Evolutionary conservation across 192 early-diverging fungal species (phyloP).

Genomic region (Lobulomyces angularis): DNA sequence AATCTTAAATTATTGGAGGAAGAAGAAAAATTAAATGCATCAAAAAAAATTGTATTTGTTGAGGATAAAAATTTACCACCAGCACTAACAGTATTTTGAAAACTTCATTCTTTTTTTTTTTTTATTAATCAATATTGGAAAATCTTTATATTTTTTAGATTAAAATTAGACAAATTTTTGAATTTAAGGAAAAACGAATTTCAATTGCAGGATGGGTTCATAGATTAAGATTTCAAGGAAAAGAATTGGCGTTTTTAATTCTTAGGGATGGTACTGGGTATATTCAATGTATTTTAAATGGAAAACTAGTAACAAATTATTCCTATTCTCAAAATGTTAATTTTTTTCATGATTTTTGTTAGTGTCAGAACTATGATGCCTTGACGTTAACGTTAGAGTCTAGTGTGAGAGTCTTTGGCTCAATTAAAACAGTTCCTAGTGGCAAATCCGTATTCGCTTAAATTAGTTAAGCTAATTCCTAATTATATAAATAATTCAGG

Average conservation of each 20-base stretch:
- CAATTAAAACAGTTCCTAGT: slow-evolving; percentile 72
- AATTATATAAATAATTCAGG: slow-evolving; percentile 24
- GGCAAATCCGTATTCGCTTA: slow-evolving; percentile 66
- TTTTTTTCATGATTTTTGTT: slow-evolving; percentile 5
- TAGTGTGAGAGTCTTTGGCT: slow-evolving; percentile 78
- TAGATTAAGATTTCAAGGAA: slow-evolving; percentile 87
- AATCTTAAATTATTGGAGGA: slow-evolving; percentile 45
- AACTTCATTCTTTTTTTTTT: background rate
- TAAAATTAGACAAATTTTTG: slow-evolving; percentile 54
- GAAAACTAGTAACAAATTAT: slow-evolving; percentile 48
- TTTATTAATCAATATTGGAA: slow-evolving; percentile 1
- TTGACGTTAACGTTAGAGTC: slow-evolving; percentile 86
- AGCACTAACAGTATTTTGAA: slow-evolving; percentile 44
- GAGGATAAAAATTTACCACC: slow-evolving; percentile 60
- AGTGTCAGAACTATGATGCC: slow-evolving; percentile 92
- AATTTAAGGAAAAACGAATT: slow-evolving; percentile 64
- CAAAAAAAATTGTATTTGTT: slow-evolving; percentile 64
- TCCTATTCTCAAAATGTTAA: slow-evolving; percentile 1
- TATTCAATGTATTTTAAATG: slow-evolving; percentile 84
- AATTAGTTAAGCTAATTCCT: slow-evolving; percentile 1
- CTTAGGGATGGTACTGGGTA: slow-evolving; percentile 90
- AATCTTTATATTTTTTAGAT: slow-evolving; percentile 35
- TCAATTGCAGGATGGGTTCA: slow-evolving; percentile 92
- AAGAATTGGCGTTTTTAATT: slow-evolving; percentile 90
- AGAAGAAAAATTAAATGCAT: slow-evolving; percentile 62